A percentile compares a stretch with the other conserved stretches of the same genome.
Conservation (phyloP, 306 rosid genomes). For the Hylodesmum podocarpum region DNA sequence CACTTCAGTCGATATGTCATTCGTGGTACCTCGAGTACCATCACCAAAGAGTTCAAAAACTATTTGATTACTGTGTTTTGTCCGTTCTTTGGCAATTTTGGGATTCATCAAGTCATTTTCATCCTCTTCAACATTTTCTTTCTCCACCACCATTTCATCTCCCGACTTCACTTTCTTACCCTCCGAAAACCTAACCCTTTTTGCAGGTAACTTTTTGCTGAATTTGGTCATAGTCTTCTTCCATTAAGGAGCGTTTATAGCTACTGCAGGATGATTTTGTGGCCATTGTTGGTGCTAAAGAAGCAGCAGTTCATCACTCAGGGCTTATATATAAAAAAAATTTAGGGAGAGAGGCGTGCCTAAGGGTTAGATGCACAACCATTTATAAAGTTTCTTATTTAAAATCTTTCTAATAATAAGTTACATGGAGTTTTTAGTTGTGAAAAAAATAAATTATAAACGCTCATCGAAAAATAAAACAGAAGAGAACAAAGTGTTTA, state of each 20-base stretch:
- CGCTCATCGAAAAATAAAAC: too few species aligned
- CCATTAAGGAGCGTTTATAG: constrained; percentile 57
- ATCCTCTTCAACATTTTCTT: constrained; percentile 36
- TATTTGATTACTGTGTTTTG: constrained; percentile 51
- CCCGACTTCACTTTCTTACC: constrained; percentile 76
- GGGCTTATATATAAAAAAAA: too few species aligned
- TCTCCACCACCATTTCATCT: constrained; percentile 38
- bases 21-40: constrained; percentile 40
- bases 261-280: constrained; percentile 51
- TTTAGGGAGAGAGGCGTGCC: too few species aligned
- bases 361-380: too few species aligned
- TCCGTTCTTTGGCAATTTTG: constrained; percentile 60
- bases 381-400: too few species aligned
- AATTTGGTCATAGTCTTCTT: constrained; percentile 45
- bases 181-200: constrained; percentile 83
- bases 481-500: too few species aligned
- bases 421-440: too few species aligned
- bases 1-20: constrained; percentile 52
- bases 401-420: too few species aligned
- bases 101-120: constrained; percentile 43
- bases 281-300: constrained; percentile 44
- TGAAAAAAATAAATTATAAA: too few species aligned
- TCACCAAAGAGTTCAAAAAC: constrained; percentile 56
- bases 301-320: background rate
- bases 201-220: constrained; percentile 40